Base-by-base conservation (phyloP, 352 stramenopile genomes). In the Blastocystis sp. region DNA sequence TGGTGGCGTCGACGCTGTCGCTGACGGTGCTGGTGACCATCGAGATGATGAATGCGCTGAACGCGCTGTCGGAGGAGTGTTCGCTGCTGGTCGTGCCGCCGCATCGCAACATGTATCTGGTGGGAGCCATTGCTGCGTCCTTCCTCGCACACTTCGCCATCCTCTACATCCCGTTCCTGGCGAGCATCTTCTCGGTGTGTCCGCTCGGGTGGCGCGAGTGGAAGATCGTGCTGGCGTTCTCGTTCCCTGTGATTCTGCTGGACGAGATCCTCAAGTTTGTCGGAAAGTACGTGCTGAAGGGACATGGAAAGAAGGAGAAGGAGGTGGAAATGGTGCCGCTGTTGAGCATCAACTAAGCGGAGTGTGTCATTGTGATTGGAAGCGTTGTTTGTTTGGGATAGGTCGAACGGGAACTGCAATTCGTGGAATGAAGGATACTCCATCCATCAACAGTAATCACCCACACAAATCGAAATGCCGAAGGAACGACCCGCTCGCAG, bases 41-140 rank as follows among this genome's bases (percentile, higher is more conserved):
- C 75, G 94, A 97, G 88, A 97, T 97, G 93, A 93, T 97, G 87
- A 97, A 97, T 86, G 93, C 93, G 4, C 84, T 97, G 57, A 97
- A 97, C 89, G 94, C 94, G 94, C 90, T 89, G 14, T 84, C 71
- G 8, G 71, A 84, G 56, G 56, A 65, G 6, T 84, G 71, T 32
- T 65, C 38, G 3, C 87, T 97, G 38, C 36, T 97, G 11, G 93
- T 90, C 14, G 95, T 97, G 91, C 93, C 93, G 24, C 93, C 93
- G 53, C 96, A 93, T 93, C 91, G 89, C 44, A 97, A 97, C 88
- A 92, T 92, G 84, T 97, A 96, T 90, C 88, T 97, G 78, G 88
- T 97, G 44, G 89, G 95, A 67, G 94, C 94, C 46, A 97, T 97
- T 91, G 56, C 36, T 21, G 46, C 27, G 9, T 84, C 71, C n/a